Evolutionary conservation across 2,329 filamentous ascomycete species (phyloP).

Genomic region (Aaosphaeria arxii): DNA sequence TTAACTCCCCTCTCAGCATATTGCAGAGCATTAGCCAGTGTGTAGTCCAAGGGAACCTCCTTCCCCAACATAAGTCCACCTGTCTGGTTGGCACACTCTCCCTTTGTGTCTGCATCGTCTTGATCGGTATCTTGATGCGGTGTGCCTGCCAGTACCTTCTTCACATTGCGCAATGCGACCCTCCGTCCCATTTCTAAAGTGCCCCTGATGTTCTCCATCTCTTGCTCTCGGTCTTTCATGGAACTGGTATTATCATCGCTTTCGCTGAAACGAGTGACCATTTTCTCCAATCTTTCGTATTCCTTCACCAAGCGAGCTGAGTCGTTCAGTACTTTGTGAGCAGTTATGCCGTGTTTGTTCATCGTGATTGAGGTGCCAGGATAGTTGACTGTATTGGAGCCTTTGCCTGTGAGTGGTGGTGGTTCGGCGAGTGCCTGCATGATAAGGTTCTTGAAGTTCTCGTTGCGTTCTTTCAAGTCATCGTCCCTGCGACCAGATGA

Average conservation of each 20-base stretch:
- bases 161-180: slow-evolving; percentile 24
- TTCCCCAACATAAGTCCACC: background rate
- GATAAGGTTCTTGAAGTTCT: too few species aligned
- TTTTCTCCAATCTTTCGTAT: slow-evolving; percentile 22
- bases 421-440: too few species aligned
- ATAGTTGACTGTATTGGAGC: slow-evolving; percentile 3
- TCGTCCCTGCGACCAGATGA: too few species aligned
- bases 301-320: slow-evolving; percentile 18
- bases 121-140: slow-evolving; percentile 1
- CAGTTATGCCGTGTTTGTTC: slow-evolving; percentile 2
- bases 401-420: background rate
- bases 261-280: slow-evolving; percentile 3
- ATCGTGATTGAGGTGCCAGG: slow-evolving; percentile 6
- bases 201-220: slow-evolving; percentile 18
- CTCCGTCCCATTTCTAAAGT: slow-evolving; percentile 23
- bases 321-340: slow-evolving; percentile 9
- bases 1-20: slow-evolving; percentile 32
- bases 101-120: background rate
- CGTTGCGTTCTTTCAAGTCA: too few species aligned
- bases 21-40: slow-evolving; percentile 11
- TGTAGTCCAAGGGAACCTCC: background rate
- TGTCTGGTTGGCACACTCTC: background rate
- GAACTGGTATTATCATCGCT: too few species aligned
- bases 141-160: slow-evolving; percentile 20
- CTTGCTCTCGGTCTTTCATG: slow-evolving; percentile 11